Conservation (phyloP, 768 basidiomycete species). For the Psilocybe tampanensis region DNA sequence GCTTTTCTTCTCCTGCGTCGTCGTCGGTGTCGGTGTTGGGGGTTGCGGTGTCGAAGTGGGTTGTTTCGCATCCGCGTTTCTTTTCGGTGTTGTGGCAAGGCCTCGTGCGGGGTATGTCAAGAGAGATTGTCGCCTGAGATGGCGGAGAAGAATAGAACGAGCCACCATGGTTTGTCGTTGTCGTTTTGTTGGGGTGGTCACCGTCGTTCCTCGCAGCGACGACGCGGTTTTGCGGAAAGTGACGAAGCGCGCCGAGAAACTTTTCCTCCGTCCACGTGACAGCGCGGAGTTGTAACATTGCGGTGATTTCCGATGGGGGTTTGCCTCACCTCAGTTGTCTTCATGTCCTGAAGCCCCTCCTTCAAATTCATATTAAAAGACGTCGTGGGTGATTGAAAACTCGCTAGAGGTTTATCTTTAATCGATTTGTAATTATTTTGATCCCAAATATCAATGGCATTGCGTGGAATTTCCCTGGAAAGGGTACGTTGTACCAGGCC, state of each 20-base stretch:
- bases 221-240: not conserved
- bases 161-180: conserved; percentile 4
- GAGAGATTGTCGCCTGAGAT: not conserved
- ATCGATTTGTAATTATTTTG: too few relatives aligned
- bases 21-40: not conserved
- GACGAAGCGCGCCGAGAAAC: not conserved
- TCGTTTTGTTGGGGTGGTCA: not conserved
- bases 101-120: not conserved
- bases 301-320: too few relatives aligned
- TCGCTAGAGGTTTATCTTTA: too few relatives aligned
- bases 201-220: not conserved
- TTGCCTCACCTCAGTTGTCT: too few relatives aligned
- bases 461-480: too few relatives aligned
- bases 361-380: too few relatives aligned
- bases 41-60: not conserved
- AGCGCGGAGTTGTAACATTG: not conserved
- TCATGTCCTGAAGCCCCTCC: too few relatives aligned
- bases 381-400: too few relatives aligned
- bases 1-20: conserved; percentile 5
- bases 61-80: not conserved
- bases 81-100: not conserved
- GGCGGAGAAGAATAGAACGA: conserved; percentile 13
- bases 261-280: conserved; percentile 1
- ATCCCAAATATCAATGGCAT: too few relatives aligned
- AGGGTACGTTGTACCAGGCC: too few relatives aligned